These are phyloP conservation scores for Teratosphaeria viscida DNA, from an alignment of 2,329 filamentous ascomycete species.

Conservation along the genomic window DNA sequence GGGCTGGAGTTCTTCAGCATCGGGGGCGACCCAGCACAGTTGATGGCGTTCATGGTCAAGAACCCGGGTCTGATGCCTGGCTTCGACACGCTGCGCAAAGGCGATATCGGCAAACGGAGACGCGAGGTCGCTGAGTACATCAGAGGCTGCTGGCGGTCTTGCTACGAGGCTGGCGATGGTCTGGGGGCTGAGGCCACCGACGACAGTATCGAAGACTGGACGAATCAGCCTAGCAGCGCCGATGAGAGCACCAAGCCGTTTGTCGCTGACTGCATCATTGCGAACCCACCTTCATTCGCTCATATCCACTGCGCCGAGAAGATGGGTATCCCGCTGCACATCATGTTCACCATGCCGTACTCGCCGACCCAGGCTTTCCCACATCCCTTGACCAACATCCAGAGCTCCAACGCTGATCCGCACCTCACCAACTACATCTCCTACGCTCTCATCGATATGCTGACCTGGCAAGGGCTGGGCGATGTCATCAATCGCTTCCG, in stretches of 20 bases:
- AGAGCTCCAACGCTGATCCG: slow-evolving; percentile 63
- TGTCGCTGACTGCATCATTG: slow-evolving; percentile 72
- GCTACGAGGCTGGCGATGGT: slow-evolving; percentile 68
- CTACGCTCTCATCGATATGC: slow-evolving; percentile 77
- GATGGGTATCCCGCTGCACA: slow-evolving; percentile 61
- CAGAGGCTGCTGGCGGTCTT: slow-evolving; percentile 78
- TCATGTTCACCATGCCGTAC: slow-evolving; percentile 97
- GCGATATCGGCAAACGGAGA: slow-evolving; percentile 65
- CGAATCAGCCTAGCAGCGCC: slow-evolving; percentile 14
- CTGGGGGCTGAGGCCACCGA: slow-evolving; percentile 26
- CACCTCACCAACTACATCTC: slow-evolving; percentile 73
- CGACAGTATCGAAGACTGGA: slow-evolving; percentile 41
- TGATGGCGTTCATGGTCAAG: slow-evolving; percentile 78
- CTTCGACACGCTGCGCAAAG: slow-evolving; percentile 63
- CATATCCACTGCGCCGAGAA: slow-evolving; percentile 68
- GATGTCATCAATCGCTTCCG: slow-evolving; percentile 86
- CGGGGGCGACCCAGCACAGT: slow-evolving; percentile 38
- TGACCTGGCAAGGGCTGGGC: slow-evolving; percentile 86
- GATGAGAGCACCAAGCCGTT: slow-evolving; percentile 50
- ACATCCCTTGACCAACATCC: slow-evolving; percentile 75
- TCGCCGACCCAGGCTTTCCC: slow-evolving; percentile 76
- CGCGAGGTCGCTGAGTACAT: slow-evolving; percentile 69
- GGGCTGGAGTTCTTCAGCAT: slow-evolving; percentile 43
- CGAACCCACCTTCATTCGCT: slow-evolving; percentile 67
- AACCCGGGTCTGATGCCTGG: slow-evolving; percentile 78